Evolutionary conservation across 352 stramenopile species (phyloP), one percentile per base, ranked within the genome.

Genomic region (Phytophthora multivora): DNA sequence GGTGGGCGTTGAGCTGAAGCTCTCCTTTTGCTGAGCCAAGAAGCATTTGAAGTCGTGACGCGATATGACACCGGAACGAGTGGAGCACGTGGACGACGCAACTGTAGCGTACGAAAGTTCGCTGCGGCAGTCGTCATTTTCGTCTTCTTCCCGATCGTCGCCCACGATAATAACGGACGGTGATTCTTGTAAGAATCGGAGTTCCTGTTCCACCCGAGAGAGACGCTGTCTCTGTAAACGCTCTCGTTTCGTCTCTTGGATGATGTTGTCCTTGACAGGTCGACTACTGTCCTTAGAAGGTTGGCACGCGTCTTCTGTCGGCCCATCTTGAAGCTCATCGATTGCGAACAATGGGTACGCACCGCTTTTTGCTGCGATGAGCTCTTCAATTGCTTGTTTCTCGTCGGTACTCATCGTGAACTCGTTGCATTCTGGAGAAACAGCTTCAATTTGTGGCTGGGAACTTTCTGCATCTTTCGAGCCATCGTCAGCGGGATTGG

Each of bases 1-100:
- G 15, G 68, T 82, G 2, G 65, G 64, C 2, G 53, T 64, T 8
- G 62, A 52, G 3, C 51, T 39, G 7, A 69, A 66, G 4, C 59
- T 69, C 6, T 73, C 63, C 38, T 78, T 71, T 47, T 87, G 74
- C 16, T 63, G 50, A 0, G 70, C 75, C 0, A 88, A 61, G 46
- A 86, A 89, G 33, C 74, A 59, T 51, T 75, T 74, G 25, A 90
- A 80, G 40, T 86, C 61, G 3, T 78, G 75, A 5, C 77, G 75
- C 0, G 81, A 86, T 40, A 90, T 85, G 21, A 82, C 54, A 4
- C 81, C 69, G 4, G 79, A 88, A 11, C 75, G 72, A 33, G 71
- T 82, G 3, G 77, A 90, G 49, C 63, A 80, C 23, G 73, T 75
- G 2, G 81, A 88, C 0, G 71, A 70, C 3, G 70, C 68, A 9